Evolutionary conservation across 2,329 filamentous ascomycete genomes (phyloP).

Genomic region (Nakataea oryzae): DNA sequence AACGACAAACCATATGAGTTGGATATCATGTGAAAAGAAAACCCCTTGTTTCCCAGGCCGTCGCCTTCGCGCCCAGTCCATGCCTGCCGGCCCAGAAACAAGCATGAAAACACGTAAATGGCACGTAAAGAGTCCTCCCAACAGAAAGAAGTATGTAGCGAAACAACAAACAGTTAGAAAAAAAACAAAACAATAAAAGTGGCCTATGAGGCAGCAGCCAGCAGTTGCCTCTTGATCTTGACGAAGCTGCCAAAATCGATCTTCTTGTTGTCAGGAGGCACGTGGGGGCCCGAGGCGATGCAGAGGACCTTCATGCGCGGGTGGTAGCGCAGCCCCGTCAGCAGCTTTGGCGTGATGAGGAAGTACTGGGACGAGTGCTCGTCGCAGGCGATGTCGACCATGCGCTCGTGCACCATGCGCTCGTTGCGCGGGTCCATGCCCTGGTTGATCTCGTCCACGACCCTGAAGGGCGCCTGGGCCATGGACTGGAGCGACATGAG

Average conservation of each 20-base stretch:
- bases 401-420: slow-evolving; percentile 92
- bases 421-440: slow-evolving; percentile 99
- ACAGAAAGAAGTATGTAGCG: neutral
- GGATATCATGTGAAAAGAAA: neutral
- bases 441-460: slow-evolving; percentile 99
- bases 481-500: slow-evolving; percentile 95
- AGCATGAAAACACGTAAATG: neutral
- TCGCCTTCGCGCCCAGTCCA: neutral
- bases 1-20: neutral
- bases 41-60: neutral
- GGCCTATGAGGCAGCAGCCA: slow-evolving; percentile 17
- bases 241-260: slow-evolving; percentile 38
- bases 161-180: too few relatives aligned
- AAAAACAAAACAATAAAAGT: neutral
- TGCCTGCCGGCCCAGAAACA: neutral
- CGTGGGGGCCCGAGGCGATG: slow-evolving; percentile 79
- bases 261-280: slow-evolving; percentile 42
- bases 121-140: neutral
- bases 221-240: slow-evolving; percentile 27
- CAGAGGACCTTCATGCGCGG: slow-evolving; percentile 86
- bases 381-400: slow-evolving; percentile 93
- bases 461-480: slow-evolving; percentile 88
- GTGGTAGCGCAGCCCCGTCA: slow-evolving; percentile 78
- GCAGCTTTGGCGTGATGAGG: slow-evolving; percentile 91
- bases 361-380: slow-evolving; percentile 82